Conservation (phyloP, 805 yeast genomes). For the Saturnispora sekii region DNA sequence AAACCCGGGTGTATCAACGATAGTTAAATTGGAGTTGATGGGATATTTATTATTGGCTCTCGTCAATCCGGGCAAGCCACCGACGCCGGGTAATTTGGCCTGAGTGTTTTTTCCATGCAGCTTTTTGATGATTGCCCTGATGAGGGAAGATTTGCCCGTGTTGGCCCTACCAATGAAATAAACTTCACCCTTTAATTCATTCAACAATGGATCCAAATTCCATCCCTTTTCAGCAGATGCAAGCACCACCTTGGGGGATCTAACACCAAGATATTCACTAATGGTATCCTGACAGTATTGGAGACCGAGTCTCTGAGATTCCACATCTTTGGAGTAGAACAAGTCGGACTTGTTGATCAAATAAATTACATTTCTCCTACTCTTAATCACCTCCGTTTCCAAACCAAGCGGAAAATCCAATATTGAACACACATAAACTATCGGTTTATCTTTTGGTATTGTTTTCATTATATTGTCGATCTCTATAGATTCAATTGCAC, state of each 20-base stretch:
- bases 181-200: conserved; percentile 28
- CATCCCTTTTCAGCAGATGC: conserved; percentile 46
- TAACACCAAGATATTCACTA: conserved; percentile 21
- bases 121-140: conserved; percentile 33
- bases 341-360: conserved; percentile 34
- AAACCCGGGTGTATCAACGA: conserved; percentile 43
- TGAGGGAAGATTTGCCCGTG: conserved; percentile 58
- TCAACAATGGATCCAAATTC: conserved; percentile 35
- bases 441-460: conserved; percentile 36
- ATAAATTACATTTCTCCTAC: conserved; percentile 29
- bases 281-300: conserved; percentile 27
- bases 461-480: conserved; percentile 23
- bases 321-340: conserved; percentile 20
- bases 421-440: conserved; percentile 56
- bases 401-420: conserved; percentile 65
- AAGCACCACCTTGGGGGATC: conserved; percentile 31
- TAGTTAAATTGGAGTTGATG: neutral
- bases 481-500: neutral
- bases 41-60: conserved; percentile 37
- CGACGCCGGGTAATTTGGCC: conserved; percentile 32
- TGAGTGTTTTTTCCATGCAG: neutral
- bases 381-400: conserved; percentile 28
- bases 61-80: conserved; percentile 64
- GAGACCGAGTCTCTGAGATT: conserved; percentile 18
- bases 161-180: conserved; percentile 60